These are phyloP conservation scores for Colletotrichum eremochloae DNA, from an alignment of 2,329 filamentous ascomycete species.

Conservation along the genomic window DNA sequence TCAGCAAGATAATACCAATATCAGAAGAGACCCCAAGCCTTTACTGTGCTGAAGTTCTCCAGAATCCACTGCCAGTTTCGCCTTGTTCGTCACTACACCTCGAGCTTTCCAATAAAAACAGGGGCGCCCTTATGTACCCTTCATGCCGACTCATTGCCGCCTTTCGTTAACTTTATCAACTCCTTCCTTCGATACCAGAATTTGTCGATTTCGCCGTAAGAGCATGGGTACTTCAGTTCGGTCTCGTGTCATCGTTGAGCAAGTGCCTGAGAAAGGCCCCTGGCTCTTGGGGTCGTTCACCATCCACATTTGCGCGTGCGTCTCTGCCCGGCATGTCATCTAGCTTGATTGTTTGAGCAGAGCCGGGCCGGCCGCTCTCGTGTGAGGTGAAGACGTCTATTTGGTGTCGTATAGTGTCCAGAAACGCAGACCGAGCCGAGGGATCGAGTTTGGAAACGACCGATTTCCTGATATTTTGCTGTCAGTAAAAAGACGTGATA, in stretches of 20 bases:
- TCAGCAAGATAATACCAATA: not conserved
- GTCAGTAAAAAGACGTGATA: conserved; percentile 21
- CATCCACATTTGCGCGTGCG: not conserved
- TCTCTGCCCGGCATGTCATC: conserved; percentile 13
- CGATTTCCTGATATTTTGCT: conserved; percentile 20
- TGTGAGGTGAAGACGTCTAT: conserved; percentile 18
- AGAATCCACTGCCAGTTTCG: not conserved
- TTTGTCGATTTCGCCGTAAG: not conserved
- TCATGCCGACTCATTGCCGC: no score
- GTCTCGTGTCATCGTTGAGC: conserved; percentile 28
- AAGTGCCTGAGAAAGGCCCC: conserved; percentile 23
- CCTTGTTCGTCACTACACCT: no score
- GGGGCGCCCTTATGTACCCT: not conserved
- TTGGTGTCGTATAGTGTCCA: conserved; percentile 31
- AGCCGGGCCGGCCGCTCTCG: not conserved
- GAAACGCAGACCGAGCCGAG: conserved; percentile 13
- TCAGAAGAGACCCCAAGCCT: not conserved
- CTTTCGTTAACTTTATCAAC: not conserved
- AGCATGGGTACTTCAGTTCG: conserved; percentile 8
- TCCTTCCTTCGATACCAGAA: not conserved
- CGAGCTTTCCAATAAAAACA: not conserved
- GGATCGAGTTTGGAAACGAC: conserved; percentile 32
- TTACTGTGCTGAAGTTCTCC: no score
- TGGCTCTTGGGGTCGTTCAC: not conserved
- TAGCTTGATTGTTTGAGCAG: not conserved